These are phyloP conservation scores for Reutealis trisperma DNA, from an alignment of 345 rosid species.

Conservation along the genomic window DNA sequence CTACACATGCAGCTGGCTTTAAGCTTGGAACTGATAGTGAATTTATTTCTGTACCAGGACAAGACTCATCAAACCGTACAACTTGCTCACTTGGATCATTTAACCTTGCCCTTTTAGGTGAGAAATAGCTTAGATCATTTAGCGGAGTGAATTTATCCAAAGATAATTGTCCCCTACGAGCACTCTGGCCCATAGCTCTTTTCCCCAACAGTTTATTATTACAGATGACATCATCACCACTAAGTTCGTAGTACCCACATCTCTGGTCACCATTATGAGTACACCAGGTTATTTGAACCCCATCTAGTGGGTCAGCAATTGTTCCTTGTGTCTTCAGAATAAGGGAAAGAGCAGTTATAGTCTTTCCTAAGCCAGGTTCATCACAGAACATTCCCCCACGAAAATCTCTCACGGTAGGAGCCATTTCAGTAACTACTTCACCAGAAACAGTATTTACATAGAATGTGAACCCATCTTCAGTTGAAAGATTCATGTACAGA, in stretches of 20 bases:
- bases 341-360: constrained; percentile 87
- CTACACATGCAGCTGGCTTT: constrained; percentile 34
- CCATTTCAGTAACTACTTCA: constrained; percentile 55
- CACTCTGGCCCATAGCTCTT: constrained; percentile 44
- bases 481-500: constrained; percentile 51
- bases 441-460: constrained; percentile 70
- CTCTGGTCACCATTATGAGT: constrained; percentile 57
- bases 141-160: constrained; percentile 31
- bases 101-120: constrained; percentile 58
- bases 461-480: constrained; percentile 75
- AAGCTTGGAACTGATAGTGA: constrained; percentile 26
- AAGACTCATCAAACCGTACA: constrained; percentile 36
- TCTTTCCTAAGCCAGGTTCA: constrained; percentile 98
- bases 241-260: constrained; percentile 82
- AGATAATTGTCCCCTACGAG: constrained; percentile 44
- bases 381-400: constrained; percentile 97
- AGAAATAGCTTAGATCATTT: constrained; percentile 34
- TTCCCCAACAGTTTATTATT: constrained; percentile 37
- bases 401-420: constrained; percentile 77
- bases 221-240: constrained; percentile 40
- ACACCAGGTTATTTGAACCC: constrained; percentile 72
- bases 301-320: constrained; percentile 78
- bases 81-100: constrained; percentile 41
- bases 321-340: constrained; percentile 88
- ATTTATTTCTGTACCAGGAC: constrained; percentile 27